phyloP scores from a whole-genome alignment of 2,329 filamentous ascomycete species.

The Phaeosphaeria sp. region DNA sequence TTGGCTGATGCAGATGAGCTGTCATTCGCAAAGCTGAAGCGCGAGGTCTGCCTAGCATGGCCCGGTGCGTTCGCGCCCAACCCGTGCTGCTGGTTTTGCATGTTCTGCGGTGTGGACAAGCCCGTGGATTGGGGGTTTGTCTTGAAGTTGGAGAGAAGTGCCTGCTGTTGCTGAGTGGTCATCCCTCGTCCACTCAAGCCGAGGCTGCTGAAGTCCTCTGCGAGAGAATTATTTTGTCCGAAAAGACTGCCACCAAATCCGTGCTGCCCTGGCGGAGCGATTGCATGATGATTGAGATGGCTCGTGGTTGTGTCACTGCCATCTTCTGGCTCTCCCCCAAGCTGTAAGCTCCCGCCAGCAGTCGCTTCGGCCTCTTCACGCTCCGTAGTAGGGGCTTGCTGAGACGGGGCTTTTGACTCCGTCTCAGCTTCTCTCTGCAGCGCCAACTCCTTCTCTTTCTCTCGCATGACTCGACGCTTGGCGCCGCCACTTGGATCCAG shows the following conservation, averaged over 20 bases:
- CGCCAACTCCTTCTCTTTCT: slow-evolving; percentile 68
- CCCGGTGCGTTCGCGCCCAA: slow-evolving; percentile 66
- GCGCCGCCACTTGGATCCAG: slow-evolving; percentile 84
- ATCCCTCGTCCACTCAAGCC: slow-evolving; percentile 71
- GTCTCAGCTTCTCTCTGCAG: slow-evolving; percentile 59
- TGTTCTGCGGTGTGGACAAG: slow-evolving; percentile 57
- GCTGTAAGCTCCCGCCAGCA: slow-evolving; percentile 76
- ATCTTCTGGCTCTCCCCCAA: slow-evolving; percentile 93
- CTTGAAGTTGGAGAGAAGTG: slow-evolving; percentile 70
- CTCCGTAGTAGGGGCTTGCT: slow-evolving; percentile 40
- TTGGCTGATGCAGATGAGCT: slow-evolving; percentile 63
- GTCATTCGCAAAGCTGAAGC: slow-evolving; percentile 88
- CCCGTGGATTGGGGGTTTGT: slow-evolving; percentile 60
- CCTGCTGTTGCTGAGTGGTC: slow-evolving; percentile 76
- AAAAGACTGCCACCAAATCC: slow-evolving; percentile 52
- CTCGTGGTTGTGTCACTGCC: slow-evolving; percentile 64
- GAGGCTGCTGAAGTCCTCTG: slow-evolving; percentile 48
- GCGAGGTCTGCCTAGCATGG: slow-evolving; percentile 82
- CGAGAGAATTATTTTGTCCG: slow-evolving; percentile 40
- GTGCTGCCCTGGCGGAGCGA: slow-evolving; percentile 80
- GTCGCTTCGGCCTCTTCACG: slow-evolving; percentile 77
- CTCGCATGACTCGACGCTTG: slow-evolving; percentile 74
- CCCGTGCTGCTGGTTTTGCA: slow-evolving; percentile 57
- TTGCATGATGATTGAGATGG: slow-evolving; percentile 68
- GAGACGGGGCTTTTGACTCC: slow-evolving; percentile 60